These are phyloP conservation scores for Colletotrichum simmondsii DNA, from an alignment of 2,329 filamentous ascomycete species.

Conservation along the genomic window DNA sequence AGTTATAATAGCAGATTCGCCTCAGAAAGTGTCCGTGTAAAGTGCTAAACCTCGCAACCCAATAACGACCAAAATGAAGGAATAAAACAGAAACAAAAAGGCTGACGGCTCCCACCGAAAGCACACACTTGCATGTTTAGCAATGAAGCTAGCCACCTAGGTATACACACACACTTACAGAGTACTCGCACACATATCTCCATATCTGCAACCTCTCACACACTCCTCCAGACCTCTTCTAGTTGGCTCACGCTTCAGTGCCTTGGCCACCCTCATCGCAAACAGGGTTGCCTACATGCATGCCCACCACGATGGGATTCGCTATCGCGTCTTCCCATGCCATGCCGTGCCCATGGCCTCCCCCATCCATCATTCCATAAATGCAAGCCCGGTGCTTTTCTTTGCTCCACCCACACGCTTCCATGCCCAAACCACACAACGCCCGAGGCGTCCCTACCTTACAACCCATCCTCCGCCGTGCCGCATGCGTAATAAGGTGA, in stretches of 20 bases:
- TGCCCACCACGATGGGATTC: background rate
- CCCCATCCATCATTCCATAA: background rate
- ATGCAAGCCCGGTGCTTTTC: background rate
- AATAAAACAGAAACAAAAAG: background rate
- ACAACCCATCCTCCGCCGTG: background rate
- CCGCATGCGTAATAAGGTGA: conserved; percentile 22
- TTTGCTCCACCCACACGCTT: background rate
- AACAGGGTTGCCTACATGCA: background rate
- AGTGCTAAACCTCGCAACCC: background rate
- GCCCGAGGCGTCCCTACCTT: conserved; percentile 22
- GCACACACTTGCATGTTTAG: conserved; percentile 21
- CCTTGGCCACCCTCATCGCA: background rate
- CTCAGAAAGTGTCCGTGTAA: background rate
- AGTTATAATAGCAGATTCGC: background rate
- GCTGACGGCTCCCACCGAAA: conserved; percentile 15
- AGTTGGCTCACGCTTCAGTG: background rate
- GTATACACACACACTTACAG: background rate
- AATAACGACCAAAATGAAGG: background rate
- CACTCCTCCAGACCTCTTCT: background rate
- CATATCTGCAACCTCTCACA: background rate
- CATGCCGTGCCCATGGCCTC: too few relatives aligned
- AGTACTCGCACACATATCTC: background rate
- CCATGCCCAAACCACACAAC: conserved; percentile 21
- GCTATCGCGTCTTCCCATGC: background rate
- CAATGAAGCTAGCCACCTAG: background rate